phyloP scores from a whole-genome alignment of 139 green algal species.

The Chlorella vulgaris region DNA sequence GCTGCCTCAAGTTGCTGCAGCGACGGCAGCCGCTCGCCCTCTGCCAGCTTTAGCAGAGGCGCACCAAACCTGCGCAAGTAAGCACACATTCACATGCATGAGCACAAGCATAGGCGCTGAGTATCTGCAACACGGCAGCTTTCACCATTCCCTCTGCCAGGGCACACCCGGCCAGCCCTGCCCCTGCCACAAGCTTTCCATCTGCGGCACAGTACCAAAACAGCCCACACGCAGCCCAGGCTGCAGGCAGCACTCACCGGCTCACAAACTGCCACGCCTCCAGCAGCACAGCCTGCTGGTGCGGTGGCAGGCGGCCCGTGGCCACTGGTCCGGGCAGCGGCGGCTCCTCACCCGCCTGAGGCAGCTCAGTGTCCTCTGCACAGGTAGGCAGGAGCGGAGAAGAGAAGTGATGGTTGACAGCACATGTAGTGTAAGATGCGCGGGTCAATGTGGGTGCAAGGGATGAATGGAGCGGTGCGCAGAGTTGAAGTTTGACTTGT shows the following conservation, averaged over 20 bases:
- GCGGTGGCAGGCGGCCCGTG: conserved; percentile 31
- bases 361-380: conserved; percentile 52
- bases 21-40: conserved; percentile 23
- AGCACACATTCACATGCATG: too few species aligned
- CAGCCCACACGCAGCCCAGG: neutral
- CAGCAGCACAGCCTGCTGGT: conserved; percentile 40
- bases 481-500: too few species aligned
- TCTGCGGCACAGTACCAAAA: neutral
- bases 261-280: conserved; percentile 62
- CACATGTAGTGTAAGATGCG: neutral
- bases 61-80: conserved; percentile 48
- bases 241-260: neutral
- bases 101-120: too few species aligned
- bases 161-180: too few species aligned
- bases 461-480: too few species aligned
- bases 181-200: neutral
- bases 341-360: conserved; percentile 27
- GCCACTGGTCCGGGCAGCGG: conserved; percentile 24
- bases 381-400: neutral
- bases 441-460: too few species aligned
- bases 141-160: too few species aligned
- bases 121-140: too few species aligned
- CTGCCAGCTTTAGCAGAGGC: conserved; percentile 55
- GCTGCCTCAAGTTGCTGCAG: conserved; percentile 41
- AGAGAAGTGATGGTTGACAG: neutral